Percentiles rank a stretch among this genome's conserved stretches.
Evolutionary conservation across 163 green algal genomes (phyloP).

Genomic region (Coccomyxa subellipsoidea): DNA sequence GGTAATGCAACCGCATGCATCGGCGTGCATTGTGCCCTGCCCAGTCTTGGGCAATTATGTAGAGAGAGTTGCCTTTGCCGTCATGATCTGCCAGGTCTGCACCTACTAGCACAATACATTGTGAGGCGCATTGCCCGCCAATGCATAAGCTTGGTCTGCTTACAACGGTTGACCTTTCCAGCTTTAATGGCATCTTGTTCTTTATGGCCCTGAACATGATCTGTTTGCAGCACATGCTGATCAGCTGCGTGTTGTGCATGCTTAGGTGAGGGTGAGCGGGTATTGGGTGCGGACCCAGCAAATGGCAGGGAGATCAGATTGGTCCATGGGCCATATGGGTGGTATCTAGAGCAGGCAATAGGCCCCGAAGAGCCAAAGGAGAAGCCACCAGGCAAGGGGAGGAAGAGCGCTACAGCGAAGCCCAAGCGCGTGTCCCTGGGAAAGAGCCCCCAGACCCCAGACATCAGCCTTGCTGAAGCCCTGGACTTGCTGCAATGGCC

Average conservation of each 20-base stretch:
- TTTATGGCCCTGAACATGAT: too few relatives aligned
- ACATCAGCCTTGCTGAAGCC: constrained; percentile 16
- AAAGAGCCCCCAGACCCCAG: not conserved
- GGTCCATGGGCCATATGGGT: constrained; percentile 51
- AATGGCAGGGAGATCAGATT: constrained; percentile 39
- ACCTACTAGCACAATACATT: too few relatives aligned
- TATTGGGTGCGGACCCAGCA: not conserved
- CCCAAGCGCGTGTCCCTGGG: not conserved
- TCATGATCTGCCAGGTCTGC: too few relatives aligned
- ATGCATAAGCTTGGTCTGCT: too few relatives aligned
- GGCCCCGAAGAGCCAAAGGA: not conserved
- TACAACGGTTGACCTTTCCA: too few relatives aligned
- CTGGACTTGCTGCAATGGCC: constrained; percentile 22
- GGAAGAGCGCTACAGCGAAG: not conserved
- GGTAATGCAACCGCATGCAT: too few relatives aligned
- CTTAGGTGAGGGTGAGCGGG: not conserved
- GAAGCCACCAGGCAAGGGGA: not conserved
- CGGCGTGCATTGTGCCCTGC: too few relatives aligned
- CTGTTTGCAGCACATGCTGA: too few relatives aligned
- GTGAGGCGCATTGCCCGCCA: too few relatives aligned
- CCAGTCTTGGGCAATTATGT: too few relatives aligned
- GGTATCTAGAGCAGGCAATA: constrained; percentile 52
- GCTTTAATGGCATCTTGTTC: too few relatives aligned
- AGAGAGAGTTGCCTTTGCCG: too few relatives aligned
- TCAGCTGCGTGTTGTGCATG: not conserved